Evolutionary conservation across 2,329 filamentous ascomycete genomes (phyloP), one percentile per base, ranked within the genome.

Genomic region (Penicillium brasilianum): DNA sequence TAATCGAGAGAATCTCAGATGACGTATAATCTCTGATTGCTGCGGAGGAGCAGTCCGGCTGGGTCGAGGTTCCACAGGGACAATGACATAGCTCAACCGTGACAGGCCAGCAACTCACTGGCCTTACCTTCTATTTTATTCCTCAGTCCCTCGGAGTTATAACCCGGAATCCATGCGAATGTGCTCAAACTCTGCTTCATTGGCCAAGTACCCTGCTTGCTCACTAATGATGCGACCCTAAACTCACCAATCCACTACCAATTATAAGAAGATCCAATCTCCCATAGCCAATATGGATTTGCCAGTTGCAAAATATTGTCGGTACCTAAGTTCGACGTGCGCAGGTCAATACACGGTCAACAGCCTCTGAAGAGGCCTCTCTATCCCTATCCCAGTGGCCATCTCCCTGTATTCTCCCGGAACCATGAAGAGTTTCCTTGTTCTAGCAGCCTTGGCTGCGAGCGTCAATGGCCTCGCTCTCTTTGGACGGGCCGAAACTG

Each of bases 401-500:
- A 6, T 14, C 28, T 25, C 36, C 32, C 51, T 16, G 16, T 20
- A 20, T 56, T 51, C 32, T 39, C 37, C 46, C 46, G 39, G 13
- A 14, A 66, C 28, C 8, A 81, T 82, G 77, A 79, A 76, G 69
- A 73, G 71, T 53, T 66, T 80, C 61, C 64, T 74, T 59, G 70
- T 75, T 50, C 58, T 78, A 46, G 72, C 78, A 48, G 76, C 77
- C 55, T 74, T 81, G 25, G 71, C 76, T 63, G 72, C 73, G 43
- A 75, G 77, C 46, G 75, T 78, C 57, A 79, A 82, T 65, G 81
- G 80, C 50, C 71, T 80, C 28, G 71, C 80, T 50, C 71, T 80
- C 30, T 71, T 78, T 58, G 61, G 73, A 59, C 72, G 78, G 50
- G 66, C 69, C 52, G 73, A 72, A 41, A 75, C 71, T 50, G 16